phyloP scores from a whole-genome alignment of 2,329 filamentous ascomycete species.

The Sporothrix inflata region DNA sequence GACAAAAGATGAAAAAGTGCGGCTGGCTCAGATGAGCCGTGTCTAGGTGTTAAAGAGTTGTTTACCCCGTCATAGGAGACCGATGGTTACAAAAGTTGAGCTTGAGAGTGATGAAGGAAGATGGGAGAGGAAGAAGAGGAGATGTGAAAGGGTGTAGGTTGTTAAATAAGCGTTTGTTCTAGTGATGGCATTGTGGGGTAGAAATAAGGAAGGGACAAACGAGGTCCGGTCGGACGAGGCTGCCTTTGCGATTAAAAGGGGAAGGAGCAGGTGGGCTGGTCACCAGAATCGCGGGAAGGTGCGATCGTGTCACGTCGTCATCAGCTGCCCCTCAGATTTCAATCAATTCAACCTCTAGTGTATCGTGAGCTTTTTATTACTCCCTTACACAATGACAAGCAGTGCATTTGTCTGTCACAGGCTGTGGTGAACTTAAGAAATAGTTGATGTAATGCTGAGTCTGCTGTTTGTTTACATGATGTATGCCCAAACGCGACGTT shows the following conservation, averaged over 20 bases:
- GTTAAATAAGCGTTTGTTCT: background rate
- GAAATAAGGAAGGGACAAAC: background rate
- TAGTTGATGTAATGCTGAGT: background rate
- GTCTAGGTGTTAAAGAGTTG: too few species aligned
- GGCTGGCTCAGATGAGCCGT: too few species aligned
- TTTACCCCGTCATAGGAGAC: background rate
- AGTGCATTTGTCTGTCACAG: background rate
- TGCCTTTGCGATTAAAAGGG: background rate
- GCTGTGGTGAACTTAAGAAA: background rate
- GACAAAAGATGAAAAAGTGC: background rate
- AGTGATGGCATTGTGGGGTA: background rate
- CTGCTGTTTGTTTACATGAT: background rate
- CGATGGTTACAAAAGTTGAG: background rate
- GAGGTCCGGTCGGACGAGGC: background rate
- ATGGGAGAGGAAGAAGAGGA: background rate
- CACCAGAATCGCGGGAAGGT: background rate
- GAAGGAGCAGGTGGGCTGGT: background rate
- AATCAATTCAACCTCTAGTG: background rate
- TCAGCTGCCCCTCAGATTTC: background rate
- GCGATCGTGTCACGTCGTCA: constrained; percentile 5
- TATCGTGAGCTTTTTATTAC: background rate
- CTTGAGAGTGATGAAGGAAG: background rate
- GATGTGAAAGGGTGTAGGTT: background rate
- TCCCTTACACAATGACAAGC: background rate
- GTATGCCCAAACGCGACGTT: background rate